These are phyloP conservation scores for Suaeda aralocaspica DNA, from an alignment of 148 eudicot species.

Conservation along the genomic window DNA sequence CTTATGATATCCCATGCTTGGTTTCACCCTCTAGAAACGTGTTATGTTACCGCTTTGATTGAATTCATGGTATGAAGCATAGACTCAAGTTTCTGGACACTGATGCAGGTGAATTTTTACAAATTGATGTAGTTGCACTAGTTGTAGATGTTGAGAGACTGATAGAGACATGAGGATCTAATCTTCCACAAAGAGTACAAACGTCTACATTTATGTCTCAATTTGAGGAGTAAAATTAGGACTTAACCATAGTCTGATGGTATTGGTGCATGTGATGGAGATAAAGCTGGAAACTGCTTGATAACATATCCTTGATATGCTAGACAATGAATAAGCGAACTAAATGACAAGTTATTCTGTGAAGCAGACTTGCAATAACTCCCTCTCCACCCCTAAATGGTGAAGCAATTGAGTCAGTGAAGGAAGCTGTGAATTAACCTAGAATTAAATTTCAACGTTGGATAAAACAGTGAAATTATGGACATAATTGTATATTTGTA, in stretches of 20 bases:
- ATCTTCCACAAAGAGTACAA: no score
- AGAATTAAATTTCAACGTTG: not conserved
- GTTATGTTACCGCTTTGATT: no score
- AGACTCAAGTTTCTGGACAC: not conserved
- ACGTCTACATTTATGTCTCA: no score
- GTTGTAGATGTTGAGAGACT: not conserved
- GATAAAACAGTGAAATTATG: no score
- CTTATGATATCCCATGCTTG: no score
- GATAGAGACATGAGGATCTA: not conserved
- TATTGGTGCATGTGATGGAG: not conserved
- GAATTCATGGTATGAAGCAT: not conserved
- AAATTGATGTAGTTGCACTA: not conserved
- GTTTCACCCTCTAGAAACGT: no score
- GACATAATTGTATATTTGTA: no score
- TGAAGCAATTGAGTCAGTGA: not conserved
- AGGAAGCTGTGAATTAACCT: not conserved
- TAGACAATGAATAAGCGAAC: not conserved
- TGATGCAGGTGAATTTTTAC: not conserved
- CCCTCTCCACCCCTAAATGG: not conserved
- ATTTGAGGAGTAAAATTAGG: no score
- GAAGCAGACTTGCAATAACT: not conserved
- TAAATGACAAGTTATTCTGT: not conserved
- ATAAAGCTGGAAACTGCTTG: no score
- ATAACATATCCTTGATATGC: not conserved
- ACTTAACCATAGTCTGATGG: not conserved